Evolutionary conservation across 2,329 filamentous ascomycete genomes (phyloP), one percentile per base, ranked within the genome.

Genomic region (Xylaria sp.): DNA sequence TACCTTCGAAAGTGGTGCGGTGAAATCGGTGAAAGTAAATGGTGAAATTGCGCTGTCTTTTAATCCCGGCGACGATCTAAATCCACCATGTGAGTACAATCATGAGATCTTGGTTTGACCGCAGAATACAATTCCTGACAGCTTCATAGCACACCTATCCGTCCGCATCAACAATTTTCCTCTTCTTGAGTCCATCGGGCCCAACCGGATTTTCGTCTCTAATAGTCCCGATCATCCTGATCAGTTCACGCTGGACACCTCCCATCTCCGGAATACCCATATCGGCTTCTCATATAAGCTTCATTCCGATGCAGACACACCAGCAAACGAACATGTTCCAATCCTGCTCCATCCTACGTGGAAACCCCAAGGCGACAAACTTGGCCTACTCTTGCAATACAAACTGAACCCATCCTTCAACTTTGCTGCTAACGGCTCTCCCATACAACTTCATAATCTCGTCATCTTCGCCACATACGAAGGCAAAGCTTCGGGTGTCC

Each of bases 221-320:
- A 91, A 94, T 74, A 84, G 84, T 0, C 77, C 85, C 0, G 89
- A 91, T 10, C 90, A 88, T 67, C 87, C 91, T 3, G 94, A 97
- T 68, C 91, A 95, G 77, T 99, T 97, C 81, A 88, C 84, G 0
- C 83, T 99, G 39, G 89, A 94, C 70, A 82, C 96, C 7, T 85
- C 89, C 15, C 89, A 91, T 77, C 87, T 98, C 70, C 85, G 90
- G 74, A 89, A 91, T 75, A 91, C 93, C 1, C 88, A 91, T 0
- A 90, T 95, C 7, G 95, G 92, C 8, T 98, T 99, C 83, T 97
- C 96, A 69, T 99, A 98, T 80, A 92, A 94, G 76, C 85, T 98
- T 12, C 93, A 96, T 74, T 81, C 92, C 37, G 90, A 94, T 39
- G 85, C 88, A 20, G 74, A 81, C 5, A 71, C 81, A 1, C 72